Percentiles rank a stretch among this genome's conserved stretches.
These are phyloP conservation scores for Vaccinium corymbosum DNA, from an alignment of 148 eudicot species.

Conservation along the genomic window DNA sequence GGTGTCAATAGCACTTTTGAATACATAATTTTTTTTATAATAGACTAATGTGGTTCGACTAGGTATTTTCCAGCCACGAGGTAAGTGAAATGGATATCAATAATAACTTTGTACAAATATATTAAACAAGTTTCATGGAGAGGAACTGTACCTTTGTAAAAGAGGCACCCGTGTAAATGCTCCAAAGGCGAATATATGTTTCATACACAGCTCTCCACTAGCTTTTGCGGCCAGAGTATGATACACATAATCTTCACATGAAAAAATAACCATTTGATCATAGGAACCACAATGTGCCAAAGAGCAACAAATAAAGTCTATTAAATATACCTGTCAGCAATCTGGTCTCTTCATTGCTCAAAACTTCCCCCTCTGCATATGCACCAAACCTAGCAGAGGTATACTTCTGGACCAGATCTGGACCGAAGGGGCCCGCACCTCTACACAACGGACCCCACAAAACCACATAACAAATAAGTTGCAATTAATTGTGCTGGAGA, in stretches of 20 bases:
- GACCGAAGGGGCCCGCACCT: conserved; percentile 96
- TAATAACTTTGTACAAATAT: background rate
- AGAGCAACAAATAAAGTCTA: background rate
- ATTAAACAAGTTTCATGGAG: background rate
- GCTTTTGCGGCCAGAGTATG: conserved; percentile 93
- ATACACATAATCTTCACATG: conserved; percentile 70
- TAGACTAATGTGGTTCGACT: too few species aligned
- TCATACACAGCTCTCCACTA: conserved; percentile 94
- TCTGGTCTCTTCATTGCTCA: conserved; percentile 65
- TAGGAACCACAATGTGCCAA: background rate
- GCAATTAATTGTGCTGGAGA: background rate
- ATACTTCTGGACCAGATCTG: conserved; percentile 71
- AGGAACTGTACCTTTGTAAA: conserved; percentile 42
- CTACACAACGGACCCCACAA: conserved; percentile 33
- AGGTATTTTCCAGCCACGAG: background rate
- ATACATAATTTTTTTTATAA: too few species aligned
- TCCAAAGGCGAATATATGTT: conserved; percentile 85
- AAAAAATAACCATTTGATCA: background rate
- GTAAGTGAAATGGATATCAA: background rate
- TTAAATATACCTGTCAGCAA: conserved; percentile 60
- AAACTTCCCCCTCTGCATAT: conserved; percentile 52
- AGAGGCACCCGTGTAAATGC: conserved; percentile 92
- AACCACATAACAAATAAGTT: background rate
- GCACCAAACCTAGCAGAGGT: conserved; percentile 83
- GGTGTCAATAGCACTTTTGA: too few species aligned